Evolutionary conservation across 2,329 filamentous ascomycete species (phyloP).

Genomic region (Dothistroma septosporum): DNA sequence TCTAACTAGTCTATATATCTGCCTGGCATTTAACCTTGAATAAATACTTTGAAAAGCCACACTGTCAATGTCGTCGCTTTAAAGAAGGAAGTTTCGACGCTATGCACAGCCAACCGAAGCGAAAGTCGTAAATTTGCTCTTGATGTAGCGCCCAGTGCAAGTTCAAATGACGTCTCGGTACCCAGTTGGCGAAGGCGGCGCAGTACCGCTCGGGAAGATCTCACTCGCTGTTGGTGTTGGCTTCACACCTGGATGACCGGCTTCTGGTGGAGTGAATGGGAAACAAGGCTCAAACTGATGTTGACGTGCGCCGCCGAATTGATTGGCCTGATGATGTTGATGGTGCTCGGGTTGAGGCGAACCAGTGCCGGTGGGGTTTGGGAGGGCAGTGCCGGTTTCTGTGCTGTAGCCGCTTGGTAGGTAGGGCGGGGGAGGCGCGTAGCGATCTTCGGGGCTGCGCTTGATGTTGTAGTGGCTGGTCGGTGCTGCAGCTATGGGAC

Average conservation of each 20-base stretch:
- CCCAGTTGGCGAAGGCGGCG: neutral
- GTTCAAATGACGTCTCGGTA: neutral
- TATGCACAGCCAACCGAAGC: neutral
- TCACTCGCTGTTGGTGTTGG: neutral
- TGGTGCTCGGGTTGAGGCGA: neutral
- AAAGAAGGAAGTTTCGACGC: neutral
- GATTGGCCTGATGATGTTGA: neutral
- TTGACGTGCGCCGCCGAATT: neutral
- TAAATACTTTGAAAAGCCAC: neutral
- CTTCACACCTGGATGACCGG: neutral
- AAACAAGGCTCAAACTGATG: neutral
- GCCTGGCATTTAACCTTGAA: neutral
- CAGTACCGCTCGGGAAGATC: neutral
- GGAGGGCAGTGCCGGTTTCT: neutral
- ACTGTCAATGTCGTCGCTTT: neutral
- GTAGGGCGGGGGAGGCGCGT: neutral
- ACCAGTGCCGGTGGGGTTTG: neutral
- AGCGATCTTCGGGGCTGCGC: neutral
- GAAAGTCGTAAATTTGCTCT: neutral
- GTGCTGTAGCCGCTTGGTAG: neutral
- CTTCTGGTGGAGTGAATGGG: neutral
- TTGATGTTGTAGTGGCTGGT: neutral
- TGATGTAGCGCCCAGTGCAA: neutral
- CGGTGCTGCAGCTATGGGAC: neutral
- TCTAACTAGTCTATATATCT: neutral